Evolutionary conservation across 1,284 basidiomycete species (phyloP), one percentile per base, ranked within the genome.

Genomic region (Malassezia japonica): DNA sequence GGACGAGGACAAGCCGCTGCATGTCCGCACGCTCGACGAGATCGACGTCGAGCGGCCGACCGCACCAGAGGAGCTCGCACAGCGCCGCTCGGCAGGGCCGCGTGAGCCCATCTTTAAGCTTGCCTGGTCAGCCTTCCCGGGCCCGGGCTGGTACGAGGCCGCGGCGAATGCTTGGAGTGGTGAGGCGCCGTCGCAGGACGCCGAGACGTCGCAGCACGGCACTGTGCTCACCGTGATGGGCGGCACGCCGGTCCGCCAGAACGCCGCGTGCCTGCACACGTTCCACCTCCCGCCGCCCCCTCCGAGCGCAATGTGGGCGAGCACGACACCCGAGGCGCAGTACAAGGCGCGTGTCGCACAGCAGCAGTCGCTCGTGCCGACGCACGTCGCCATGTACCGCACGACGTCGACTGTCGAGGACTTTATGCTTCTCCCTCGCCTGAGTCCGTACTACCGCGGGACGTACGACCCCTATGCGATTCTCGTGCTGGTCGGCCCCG

Each of bases 41-140:
- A 41, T 63, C 20, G 68, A 71, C 36, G 55, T 70, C 5, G 65
- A 71, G 16, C 64, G 54, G 33, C 63, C 63, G 1, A 45, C 40
- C 13, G 46, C 47, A 1, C 46, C 44, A 4, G 46, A 42, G 15
- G 44, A 50, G 37, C 33, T 44, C 2, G 35, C 39, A 12, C 37
- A 31, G 29, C 35, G 13, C 9, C 28, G 12, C 21, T 48, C 40
- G 6, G 27, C n/a, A 4, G 51, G 51, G 2, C 53, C 52, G 3
- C 58, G 56, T 13, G 88, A 92, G 69, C 87, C 89, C 1, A 82
- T 95, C 37, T 91, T 87, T 78, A 89, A 87, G 72, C 77, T 94
- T 5, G 77, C 83, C 0, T 94, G 90, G 90, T 68, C 74, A 20
- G 62, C 56, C 23, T 70, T 70, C 27, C 61, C 66, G 1, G 58